Percentiles rank a stretch among this genome's conserved stretches.
Evolutionary conservation across 331 rosid genomes (phyloP).

Genomic region (Erythrophleum ivorense): DNA sequence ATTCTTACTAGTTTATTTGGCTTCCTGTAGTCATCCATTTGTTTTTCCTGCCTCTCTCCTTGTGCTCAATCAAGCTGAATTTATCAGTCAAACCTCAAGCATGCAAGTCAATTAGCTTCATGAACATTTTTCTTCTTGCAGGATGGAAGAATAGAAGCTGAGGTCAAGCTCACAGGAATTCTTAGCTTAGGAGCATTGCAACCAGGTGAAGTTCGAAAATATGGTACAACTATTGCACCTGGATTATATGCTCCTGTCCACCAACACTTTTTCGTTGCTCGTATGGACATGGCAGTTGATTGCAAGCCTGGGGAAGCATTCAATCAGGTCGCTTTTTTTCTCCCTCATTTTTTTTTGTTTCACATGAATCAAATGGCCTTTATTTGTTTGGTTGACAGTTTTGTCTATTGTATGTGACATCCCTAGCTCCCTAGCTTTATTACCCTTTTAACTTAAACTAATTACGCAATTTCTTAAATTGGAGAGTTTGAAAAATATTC

Average conservation of each 20-base stretch:
- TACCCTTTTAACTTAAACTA: not conserved
- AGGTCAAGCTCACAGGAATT: conserved; percentile 92
- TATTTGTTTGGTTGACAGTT: conserved; percentile 12
- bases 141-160: conserved; percentile 99
- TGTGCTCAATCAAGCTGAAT: not conserved
- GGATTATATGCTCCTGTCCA: conserved; percentile 96
- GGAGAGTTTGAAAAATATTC: not conserved
- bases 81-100: conserved; percentile 5
- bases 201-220: conserved; percentile 91
- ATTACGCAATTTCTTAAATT: not conserved
- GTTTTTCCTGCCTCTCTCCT: not conserved
- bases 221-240: conserved; percentile 96
- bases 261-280: conserved; percentile 98
- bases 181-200: conserved; percentile 95
- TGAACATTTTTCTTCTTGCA: conserved; percentile 13
- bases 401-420: not conserved
- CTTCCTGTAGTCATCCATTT: not conserved
- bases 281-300: conserved; percentile 99
- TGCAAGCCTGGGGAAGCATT: conserved; percentile 94
- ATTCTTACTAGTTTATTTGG: conserved; percentile 16
- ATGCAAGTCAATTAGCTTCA: not conserved
- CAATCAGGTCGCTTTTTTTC: conserved; percentile 72
- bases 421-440: not conserved
- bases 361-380: conserved; percentile 1
- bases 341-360: not conserved